Conservation (phyloP, 2,329 filamentous ascomycete genomes). For the Rachicladosporium sp. region DNA sequence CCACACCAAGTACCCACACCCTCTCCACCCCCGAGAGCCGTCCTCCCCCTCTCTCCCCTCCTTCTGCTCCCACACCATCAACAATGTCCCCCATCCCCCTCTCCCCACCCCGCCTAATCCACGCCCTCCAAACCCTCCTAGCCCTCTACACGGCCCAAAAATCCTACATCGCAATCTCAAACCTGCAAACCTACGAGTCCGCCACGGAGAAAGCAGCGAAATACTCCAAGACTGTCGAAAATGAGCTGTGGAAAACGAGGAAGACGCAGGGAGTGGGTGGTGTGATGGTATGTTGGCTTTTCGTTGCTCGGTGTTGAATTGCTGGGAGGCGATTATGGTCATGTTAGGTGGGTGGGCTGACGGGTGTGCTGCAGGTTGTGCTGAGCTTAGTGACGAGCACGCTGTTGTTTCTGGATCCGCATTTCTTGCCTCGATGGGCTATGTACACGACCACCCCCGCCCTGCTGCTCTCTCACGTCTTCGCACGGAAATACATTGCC, state of each 20-base stretch:
- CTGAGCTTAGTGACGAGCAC: too few species aligned
- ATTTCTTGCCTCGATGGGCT: too few species aligned
- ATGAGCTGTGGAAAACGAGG: slow-evolving; percentile 33
- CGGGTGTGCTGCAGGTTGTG: too few species aligned
- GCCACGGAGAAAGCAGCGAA: slow-evolving; percentile 33
- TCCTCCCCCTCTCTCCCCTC: slow-evolving; percentile 1
- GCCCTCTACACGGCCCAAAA: slow-evolving; percentile 32
- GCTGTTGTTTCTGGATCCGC: too few species aligned
- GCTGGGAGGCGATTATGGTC: slow-evolving; percentile 9
- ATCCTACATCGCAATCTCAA: slow-evolving; percentile 31
- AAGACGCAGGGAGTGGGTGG: slow-evolving; percentile 32
- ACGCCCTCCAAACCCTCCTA: slow-evolving; percentile 29
- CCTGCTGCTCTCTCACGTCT: slow-evolving; percentile 16
- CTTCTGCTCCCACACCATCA: slow-evolving; percentile 3
- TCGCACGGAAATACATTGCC: slow-evolving; percentile 21
- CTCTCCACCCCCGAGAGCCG: background rate
- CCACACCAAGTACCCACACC: too few species aligned
- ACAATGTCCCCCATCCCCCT: slow-evolving; percentile 3
- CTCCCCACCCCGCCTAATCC: slow-evolving; percentile 18
- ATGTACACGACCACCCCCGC: slow-evolving; percentile 12
- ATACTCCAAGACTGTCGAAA: slow-evolving; percentile 30
- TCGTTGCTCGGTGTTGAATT: too few species aligned
- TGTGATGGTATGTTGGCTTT: slow-evolving; percentile 21
- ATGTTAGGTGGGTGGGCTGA: slow-evolving; percentile 1
- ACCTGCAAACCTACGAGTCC: slow-evolving; percentile 35